Base-by-base conservation (phyloP, 169 alveolate species). In the Cardiosporidium cionae region DNA sequence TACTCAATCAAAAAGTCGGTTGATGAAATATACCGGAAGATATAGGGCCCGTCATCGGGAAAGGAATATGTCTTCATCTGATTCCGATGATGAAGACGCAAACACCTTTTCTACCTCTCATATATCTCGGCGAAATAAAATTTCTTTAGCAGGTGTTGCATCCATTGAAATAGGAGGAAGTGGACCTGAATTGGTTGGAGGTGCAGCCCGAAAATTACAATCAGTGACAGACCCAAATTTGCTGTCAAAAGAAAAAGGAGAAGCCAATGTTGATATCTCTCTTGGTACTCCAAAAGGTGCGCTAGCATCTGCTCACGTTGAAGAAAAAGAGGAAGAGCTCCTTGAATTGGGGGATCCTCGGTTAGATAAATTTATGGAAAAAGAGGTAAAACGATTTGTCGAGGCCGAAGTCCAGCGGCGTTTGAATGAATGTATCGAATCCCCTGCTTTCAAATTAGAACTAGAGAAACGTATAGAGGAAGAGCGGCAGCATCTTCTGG, bases 391-490 rank as follows among this genome's bases (percentile, higher is more conserved):
- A n/a, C 67, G 69, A 7, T 9, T 54, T 33, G 69, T 70, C 22
- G 77, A 70, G 23, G 69, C 69, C n/a, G 77, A 70, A 35, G 77
- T 70, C 5, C 77, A 52, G 53, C 44, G 52, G 65, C 77, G 77
- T 29, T 66, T 70, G 25, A 63, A 70, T 35, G 70, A 70, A 58
- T 3, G 29, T 54, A 52, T 70, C 9, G 27, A 58, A 36, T 70
- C 77, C 34, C 62, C 77, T 22, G 73, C 35, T 54, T 70, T 70
- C 37, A 54, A 70, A 1, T 52, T 52, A 32, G 71, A 53, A 34
- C n/a, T 70, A 27, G 72, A 70, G 0, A 63, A 54, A 25, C 35
- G 69, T 32, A 33, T 70, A 5, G 77, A 54, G 3, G 52, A 70
- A 63, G 77, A 70, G n/a, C 67, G 69, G 37, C 70, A 70, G 53